Percentiles rank a stretch among this genome's conserved stretches.
These are phyloP conservation scores for Termitomyces bulborhizus DNA, from an alignment of 768 basidiomycete genomes.

Conservation along the genomic window DNA sequence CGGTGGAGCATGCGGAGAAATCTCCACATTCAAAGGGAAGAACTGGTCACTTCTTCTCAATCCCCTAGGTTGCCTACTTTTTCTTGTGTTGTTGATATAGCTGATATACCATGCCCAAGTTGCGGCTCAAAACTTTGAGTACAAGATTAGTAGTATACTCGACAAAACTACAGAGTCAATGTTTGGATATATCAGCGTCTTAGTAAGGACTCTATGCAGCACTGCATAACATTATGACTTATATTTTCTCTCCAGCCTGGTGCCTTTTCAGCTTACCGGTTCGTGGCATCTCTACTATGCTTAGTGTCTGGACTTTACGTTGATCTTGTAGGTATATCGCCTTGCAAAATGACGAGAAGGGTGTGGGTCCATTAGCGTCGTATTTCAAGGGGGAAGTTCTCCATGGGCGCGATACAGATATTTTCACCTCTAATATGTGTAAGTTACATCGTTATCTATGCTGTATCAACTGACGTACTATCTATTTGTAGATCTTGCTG, in stretches of 20 bases:
- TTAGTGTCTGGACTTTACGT: neutral
- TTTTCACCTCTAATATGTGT: slow-evolving; percentile 98
- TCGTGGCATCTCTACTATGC: slow-evolving; percentile 5
- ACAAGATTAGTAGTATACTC: slow-evolving; percentile 86
- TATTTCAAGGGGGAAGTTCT: slow-evolving; percentile 96
- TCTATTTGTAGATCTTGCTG: slow-evolving; percentile 63
- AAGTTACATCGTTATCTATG: slow-evolving; percentile 21
- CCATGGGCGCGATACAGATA: slow-evolving; percentile 80
- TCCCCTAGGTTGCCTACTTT: slow-evolving; percentile 60
- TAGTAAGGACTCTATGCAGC: slow-evolving; percentile 38
- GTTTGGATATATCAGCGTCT: slow-evolving; percentile 95
- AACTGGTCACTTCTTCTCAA: slow-evolving; percentile 79
- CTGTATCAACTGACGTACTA: neutral
- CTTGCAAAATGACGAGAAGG: slow-evolving; percentile 75
- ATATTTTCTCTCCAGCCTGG: slow-evolving; percentile 49
- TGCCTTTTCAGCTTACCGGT: slow-evolving; percentile 88
- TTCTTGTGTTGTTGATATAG: neutral
- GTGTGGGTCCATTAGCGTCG: slow-evolving; percentile 84
- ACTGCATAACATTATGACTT: neutral
- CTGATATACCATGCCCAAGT: slow-evolving; percentile 34
- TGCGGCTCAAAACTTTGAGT: slow-evolving; percentile 95
- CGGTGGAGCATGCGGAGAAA: slow-evolving; percentile 96
- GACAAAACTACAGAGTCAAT: slow-evolving; percentile 86
- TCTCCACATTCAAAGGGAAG: slow-evolving; percentile 87
- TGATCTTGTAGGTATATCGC: slow-evolving; percentile 67